Evolutionary conservation across 208 protist genomes (phyloP).

Genomic region (Phytomonas sp.): DNA sequence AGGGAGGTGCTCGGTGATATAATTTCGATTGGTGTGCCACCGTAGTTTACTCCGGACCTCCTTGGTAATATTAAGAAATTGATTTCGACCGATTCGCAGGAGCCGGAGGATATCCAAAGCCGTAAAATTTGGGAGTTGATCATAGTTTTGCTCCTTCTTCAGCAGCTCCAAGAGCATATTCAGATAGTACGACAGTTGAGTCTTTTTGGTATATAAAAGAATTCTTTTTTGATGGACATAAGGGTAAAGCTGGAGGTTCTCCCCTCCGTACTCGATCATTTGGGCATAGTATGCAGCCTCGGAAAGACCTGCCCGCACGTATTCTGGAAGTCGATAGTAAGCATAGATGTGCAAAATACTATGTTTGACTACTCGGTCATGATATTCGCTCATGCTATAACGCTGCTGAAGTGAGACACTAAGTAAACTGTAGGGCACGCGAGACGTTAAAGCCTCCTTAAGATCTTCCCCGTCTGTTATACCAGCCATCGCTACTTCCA

Average conservation of each 20-base stretch:
- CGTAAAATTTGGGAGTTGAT: conserved; percentile 96
- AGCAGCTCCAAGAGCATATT: conserved; percentile 64
- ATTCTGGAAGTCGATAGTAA: conserved; percentile 65
- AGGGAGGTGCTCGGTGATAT: conserved; percentile 61
- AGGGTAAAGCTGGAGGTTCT: conserved; percentile 71
- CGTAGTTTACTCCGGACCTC: conserved; percentile 82
- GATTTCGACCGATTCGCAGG: conserved; percentile 94
- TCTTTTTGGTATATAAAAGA: conserved; percentile 54
- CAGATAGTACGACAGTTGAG: conserved; percentile 68
- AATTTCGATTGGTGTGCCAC: conserved; percentile 65
- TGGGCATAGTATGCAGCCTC: conserved; percentile 68
- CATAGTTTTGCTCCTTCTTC: conserved; percentile 83
- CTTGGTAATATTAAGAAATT: conserved; percentile 96
- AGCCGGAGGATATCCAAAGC: conserved; percentile 92
- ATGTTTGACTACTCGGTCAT: conserved; percentile 26
- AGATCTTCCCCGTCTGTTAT: conserved; percentile 36
- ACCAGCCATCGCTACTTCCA: conserved; percentile 10
- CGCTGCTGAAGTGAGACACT: conserved; percentile 56
- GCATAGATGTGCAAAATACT: conserved; percentile 39
- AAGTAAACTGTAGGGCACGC: conserved; percentile 45
- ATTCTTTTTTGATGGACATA: conserved; percentile 57
- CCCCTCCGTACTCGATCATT: conserved; percentile 42
- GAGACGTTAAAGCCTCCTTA: conserved; percentile 39
- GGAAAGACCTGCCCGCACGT: conserved; percentile 25
- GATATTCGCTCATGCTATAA: conserved; percentile 41